phyloP scores from a whole-genome alignment of 257 asterid species.

The Nicotiana paniculata region DNA sequence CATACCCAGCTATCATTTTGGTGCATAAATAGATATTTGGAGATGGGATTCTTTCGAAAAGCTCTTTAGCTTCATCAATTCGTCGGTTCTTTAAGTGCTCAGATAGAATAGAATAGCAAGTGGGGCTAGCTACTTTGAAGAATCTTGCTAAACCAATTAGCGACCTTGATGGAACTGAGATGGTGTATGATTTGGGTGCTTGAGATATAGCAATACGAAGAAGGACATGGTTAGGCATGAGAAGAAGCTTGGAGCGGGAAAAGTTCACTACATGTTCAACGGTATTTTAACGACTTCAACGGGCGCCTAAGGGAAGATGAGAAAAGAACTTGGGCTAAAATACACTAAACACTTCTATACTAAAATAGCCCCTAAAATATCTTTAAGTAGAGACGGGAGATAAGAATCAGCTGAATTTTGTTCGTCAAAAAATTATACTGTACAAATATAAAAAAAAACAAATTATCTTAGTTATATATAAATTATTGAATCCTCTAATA shows the following conservation, averaged over 20 bases:
- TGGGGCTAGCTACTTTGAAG: constrained; percentile 5
- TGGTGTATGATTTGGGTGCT: constrained; percentile 11
- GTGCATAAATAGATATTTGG: constrained; percentile 54
- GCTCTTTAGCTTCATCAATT: constrained; percentile 26
- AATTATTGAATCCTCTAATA: too few relatives aligned
- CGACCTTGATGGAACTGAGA: constrained; percentile 19
- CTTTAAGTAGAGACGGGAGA: too few relatives aligned
- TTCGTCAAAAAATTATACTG: too few relatives aligned
- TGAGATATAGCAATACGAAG: constrained; percentile 10
- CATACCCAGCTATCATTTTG: constrained; percentile 45
- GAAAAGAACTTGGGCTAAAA: neutral
- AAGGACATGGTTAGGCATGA: neutral
- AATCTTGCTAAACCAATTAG: constrained; percentile 4
- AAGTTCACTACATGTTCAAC: neutral
- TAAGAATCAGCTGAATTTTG: too few relatives aligned
- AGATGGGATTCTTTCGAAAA: constrained; percentile 24
- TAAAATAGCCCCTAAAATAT: neutral
- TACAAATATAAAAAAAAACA: too few relatives aligned
- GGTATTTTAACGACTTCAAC: neutral
- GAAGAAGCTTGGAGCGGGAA: neutral
- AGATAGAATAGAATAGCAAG: constrained; percentile 20
- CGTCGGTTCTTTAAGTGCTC: constrained; percentile 30
- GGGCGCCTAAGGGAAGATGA: neutral
- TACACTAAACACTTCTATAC: neutral
- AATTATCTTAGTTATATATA: too few relatives aligned